These are phyloP conservation scores for Echium plantagineum DNA, from an alignment of 257 asterid species.

Conservation along the genomic window DNA sequence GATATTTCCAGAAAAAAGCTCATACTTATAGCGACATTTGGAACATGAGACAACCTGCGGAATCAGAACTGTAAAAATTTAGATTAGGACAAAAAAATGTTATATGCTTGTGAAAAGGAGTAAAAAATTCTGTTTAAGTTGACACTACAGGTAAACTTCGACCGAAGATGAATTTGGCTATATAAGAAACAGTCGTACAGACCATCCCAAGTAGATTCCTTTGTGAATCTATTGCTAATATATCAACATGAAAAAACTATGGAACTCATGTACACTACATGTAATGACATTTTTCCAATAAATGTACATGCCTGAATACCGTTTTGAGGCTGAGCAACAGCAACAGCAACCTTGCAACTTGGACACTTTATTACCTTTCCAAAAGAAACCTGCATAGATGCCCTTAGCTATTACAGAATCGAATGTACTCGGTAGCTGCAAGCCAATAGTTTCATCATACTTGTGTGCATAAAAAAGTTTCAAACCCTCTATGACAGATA, in stretches of 20 bases:
- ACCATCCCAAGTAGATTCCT: background rate
- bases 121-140: background rate
- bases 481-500: background rate
- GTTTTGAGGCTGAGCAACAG: conserved; percentile 93
- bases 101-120: background rate
- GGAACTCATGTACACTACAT: background rate
- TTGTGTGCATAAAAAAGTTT: too few relatives aligned
- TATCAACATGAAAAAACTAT: background rate
- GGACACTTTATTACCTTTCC: conserved; percentile 94
- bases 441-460: background rate
- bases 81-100: conserved; percentile 5
- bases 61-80: conserved; percentile 11
- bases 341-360: conserved; percentile 64
- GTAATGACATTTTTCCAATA: conserved; percentile 2
- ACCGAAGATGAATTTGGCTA: background rate
- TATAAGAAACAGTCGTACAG: background rate
- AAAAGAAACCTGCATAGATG: conserved; percentile 62
- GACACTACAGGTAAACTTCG: background rate
- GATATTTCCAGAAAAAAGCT: conserved; percentile 78
- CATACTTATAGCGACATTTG: conserved; percentile 85
- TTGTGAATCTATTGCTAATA: background rate
- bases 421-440: background rate
- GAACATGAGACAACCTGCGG: conserved; percentile 83
- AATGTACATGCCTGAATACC: conserved; percentile 71
- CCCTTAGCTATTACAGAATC: background rate